phyloP scores from a whole-genome alignment of 129 eudicot genomes.

The Chrysanthemum seticuspe region DNA sequence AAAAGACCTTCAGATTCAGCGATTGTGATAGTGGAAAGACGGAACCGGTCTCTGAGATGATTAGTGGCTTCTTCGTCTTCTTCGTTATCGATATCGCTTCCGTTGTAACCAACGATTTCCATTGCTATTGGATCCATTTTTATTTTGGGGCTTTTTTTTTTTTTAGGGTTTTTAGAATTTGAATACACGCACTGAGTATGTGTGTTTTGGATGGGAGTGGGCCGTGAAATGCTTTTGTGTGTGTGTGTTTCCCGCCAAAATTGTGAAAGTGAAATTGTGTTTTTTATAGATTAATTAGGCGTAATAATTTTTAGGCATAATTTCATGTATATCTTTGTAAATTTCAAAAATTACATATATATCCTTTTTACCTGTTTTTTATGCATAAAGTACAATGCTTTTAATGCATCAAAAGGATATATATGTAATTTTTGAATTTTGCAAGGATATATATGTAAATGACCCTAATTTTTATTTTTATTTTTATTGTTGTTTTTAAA shows the following conservation, averaged over 20 bases:
- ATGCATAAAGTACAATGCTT: no score
- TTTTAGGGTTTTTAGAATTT: constrained; percentile 22
- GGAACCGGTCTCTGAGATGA: constrained; percentile 69
- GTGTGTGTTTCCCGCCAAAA: constrained; percentile 42
- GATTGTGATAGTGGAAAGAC: constrained; percentile 69
- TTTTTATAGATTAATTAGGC: no score
- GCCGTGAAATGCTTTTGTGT: not conserved
- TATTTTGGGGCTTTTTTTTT: constrained; percentile 1
- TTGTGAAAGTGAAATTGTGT: not conserved
- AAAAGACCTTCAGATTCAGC: constrained; percentile 68
- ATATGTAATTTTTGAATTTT: no score
- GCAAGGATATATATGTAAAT: no score
- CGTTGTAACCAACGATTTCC: constrained; percentile 27
- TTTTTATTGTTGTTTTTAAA: no score
- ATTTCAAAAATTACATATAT: no score
- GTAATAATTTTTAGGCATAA: no score
- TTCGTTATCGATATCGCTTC: constrained; percentile 50
- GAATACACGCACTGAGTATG: not conserved
- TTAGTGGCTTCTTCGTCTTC: constrained; percentile 57
- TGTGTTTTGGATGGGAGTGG: not conserved
- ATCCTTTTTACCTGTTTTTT: no score
- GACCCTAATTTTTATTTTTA: no score
- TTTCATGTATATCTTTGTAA: no score
- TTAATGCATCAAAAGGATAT: no score
- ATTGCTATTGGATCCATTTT: constrained; percentile 21